Conservation (phyloP, 2,329 filamentous ascomycete species). For the Claviceps purpurea region DNA sequence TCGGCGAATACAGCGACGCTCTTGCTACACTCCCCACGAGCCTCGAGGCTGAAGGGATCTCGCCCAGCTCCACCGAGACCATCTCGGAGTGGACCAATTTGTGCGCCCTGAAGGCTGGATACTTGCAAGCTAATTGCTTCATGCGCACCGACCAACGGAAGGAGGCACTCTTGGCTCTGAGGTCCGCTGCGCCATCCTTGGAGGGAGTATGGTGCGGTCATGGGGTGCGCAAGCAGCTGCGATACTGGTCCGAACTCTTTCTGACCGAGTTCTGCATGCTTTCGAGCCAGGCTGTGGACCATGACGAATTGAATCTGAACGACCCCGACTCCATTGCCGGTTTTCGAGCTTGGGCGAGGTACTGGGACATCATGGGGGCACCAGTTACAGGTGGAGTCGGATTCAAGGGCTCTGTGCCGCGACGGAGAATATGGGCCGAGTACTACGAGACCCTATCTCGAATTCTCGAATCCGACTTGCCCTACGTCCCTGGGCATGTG, state of each 20-base stretch:
- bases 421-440: constrained; percentile 65
- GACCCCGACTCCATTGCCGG: constrained; percentile 41
- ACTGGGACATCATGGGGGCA: constrained; percentile 44
- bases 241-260: constrained; percentile 67
- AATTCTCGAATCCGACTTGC: constrained; percentile 54
- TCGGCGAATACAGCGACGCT: constrained; percentile 54
- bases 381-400: constrained; percentile 40
- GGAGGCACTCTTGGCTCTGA: constrained; percentile 54
- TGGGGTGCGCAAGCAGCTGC: constrained; percentile 48
- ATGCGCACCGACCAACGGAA: constrained; percentile 32
- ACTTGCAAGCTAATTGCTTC: constrained; percentile 57
- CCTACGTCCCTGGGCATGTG: constrained; percentile 40
- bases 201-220: constrained; percentile 36
- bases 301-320: constrained; percentile 33
- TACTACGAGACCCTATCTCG: constrained; percentile 71
- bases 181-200: constrained; percentile 51
- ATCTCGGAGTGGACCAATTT: constrained; percentile 67
- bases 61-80: constrained; percentile 37
- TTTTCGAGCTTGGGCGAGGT: constrained; percentile 55
- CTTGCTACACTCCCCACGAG: constrained; percentile 48
- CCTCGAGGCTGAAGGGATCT: constrained; percentile 40
- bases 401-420: constrained; percentile 44
- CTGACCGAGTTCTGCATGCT: constrained; percentile 64
- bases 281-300: constrained; percentile 44
- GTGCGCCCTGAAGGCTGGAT: constrained; percentile 66